phyloP scores from a whole-genome alignment of 352 stramenopile species.

The Pythium dissimile region DNA sequence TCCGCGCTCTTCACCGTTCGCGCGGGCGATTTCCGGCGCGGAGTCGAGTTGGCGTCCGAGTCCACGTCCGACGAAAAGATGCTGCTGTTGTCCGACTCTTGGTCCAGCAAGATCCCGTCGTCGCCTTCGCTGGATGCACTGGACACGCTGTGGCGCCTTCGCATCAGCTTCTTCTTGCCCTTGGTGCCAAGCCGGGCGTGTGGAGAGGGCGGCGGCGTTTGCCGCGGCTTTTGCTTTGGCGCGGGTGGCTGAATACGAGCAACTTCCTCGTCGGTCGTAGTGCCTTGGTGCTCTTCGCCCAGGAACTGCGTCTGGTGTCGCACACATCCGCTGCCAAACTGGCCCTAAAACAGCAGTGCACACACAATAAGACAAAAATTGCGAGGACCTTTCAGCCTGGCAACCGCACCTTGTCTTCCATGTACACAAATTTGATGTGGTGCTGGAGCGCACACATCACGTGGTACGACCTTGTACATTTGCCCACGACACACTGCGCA shows the following conservation, averaged over 20 bases:
- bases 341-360: conserved; percentile 52
- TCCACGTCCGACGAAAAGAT: conserved; percentile 23
- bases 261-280: conserved; percentile 18
- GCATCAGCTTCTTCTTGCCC: conserved; percentile 18
- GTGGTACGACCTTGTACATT: conserved; percentile 74
- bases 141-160: conserved; percentile 34
- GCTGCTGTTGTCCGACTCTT: conserved; percentile 23
- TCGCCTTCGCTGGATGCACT: conserved; percentile 27
- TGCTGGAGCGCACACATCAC: conserved; percentile 58
- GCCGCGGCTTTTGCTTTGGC: conserved; percentile 3
- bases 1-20: neutral
- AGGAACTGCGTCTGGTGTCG: conserved; percentile 60
- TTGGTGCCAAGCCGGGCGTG: neutral
- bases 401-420: conserved; percentile 42
- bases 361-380: neutral
- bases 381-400: no score
- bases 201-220: neutral
- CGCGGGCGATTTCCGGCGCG: neutral
- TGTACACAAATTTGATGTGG: conserved; percentile 59
- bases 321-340: conserved; percentile 63
- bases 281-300: conserved; percentile 23
- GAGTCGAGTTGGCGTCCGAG: conserved; percentile 3
- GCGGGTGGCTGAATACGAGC: neutral
- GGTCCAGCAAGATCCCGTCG: conserved; percentile 21
- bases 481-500: conserved; percentile 62